Evolutionary conservation across 176 grass and related monocot genomes (phyloP), one percentile per base, ranked within the genome.

Genomic region (Musa schizocarpa): DNA sequence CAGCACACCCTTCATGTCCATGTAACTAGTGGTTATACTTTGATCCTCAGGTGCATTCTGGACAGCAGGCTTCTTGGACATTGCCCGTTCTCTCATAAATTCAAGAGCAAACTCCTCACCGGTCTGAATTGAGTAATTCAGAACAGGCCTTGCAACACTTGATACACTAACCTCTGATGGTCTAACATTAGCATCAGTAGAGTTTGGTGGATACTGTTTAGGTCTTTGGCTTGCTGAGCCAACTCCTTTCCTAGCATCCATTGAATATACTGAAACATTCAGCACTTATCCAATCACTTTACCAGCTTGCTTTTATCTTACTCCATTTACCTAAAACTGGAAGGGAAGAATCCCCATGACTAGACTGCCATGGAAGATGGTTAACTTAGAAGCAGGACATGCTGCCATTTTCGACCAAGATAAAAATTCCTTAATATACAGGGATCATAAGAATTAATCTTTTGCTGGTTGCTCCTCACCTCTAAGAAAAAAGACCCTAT

Each of bases 111-210:
- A 99, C 58, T 95, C 96, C 73, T 99, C 96, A 23, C 96, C 96
- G 0, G 96, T 99, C 78, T 97, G 93, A 81, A 99, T 99, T 63
- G 96, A 99, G 75, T 83, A 99, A 73, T 99, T 99, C 59, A 99
- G 88, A 1, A 94, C 96, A 77, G 96, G 91, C 77, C 82, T 87
- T 64, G 48, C 11, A 17, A 66, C 52, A 54, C 77, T 67, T 43
- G 82, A 80, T 14, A 53, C 69, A 77, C 71, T 72, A 61, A 81
- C 81, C 21, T 87, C 84, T 65, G 80, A 77, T 43, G 80, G 50
- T 19, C 74, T 78, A 76, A 83, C 81, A 79, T 57, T 85, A 50
- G 69, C 27, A 34, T 76, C 61, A 12, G 82, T 19, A 13, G 84
- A 76, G 11, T 71, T 83, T 75, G 87, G 78, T 21, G 84, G 68